These are phyloP conservation scores for Begonia fuchsioides DNA, from an alignment of 306 rosid genomes.

Conservation along the genomic window DNA sequence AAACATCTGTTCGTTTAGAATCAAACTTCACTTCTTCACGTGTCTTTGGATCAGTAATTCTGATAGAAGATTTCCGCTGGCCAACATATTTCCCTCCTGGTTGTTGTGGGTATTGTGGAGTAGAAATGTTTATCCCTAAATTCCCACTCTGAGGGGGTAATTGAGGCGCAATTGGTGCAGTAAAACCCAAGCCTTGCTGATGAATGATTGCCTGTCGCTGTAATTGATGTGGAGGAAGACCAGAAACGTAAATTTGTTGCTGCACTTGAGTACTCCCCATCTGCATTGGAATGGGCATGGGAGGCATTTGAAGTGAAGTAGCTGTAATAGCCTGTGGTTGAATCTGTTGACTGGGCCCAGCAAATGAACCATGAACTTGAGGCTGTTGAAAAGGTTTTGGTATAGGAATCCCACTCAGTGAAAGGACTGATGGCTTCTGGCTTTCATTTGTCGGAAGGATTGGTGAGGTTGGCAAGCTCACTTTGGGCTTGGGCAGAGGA, in stretches of 20 bases:
- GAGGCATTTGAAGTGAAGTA: conserved; percentile 48
- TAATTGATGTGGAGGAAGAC: conserved; percentile 69
- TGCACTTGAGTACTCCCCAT: conserved; percentile 73
- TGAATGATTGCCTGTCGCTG: conserved; percentile 56
- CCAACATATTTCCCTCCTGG: conserved; percentile 61
- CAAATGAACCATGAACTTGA: conserved; percentile 56
- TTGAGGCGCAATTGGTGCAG: conserved; percentile 61
- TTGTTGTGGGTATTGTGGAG: conserved; percentile 53
- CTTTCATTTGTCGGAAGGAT: conserved; percentile 29
- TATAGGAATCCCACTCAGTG: conserved; percentile 60
- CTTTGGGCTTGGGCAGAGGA: conserved; percentile 29
- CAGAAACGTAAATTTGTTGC: conserved; percentile 48
- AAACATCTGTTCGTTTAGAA: conserved; percentile 39
- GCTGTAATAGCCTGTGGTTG: conserved; percentile 69
- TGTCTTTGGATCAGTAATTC: conserved; percentile 93
- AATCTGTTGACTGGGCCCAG: conserved; percentile 64
- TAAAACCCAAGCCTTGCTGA: conserved; percentile 53
- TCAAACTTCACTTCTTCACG: conserved; percentile 81
- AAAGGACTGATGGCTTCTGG: conserved; percentile 49
- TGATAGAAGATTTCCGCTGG: conserved; percentile 63
- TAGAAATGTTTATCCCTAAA: conserved; percentile 38
- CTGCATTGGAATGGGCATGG: conserved; percentile 35
- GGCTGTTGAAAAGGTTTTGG: conserved; percentile 49
- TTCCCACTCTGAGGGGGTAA: conserved; percentile 41
- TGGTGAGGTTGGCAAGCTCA: conserved; percentile 33